Conservation (phyloP, 225 moss, liverwort and hornwort genomes). For the Sphagnum contortum region DNA sequence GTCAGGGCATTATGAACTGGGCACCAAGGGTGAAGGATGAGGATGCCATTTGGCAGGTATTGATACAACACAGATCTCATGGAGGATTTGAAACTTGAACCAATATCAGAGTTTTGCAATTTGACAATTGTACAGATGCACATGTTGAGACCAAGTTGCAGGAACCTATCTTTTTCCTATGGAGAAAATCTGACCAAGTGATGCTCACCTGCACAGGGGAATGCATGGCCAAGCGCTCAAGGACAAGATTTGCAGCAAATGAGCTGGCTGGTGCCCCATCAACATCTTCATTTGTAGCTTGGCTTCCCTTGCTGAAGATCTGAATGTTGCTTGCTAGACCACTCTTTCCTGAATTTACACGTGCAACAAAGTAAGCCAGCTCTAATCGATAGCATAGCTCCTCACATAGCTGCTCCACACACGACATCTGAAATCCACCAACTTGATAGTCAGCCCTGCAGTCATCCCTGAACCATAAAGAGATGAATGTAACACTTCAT, state of each 20-base stretch:
- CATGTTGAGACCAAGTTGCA: too few species aligned
- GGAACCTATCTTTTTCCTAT: too few species aligned
- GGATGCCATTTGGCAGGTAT: too few species aligned
- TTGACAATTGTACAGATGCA: too few species aligned
- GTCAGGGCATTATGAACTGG: too few species aligned
- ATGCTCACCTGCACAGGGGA: constrained; percentile 80
- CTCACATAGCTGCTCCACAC: constrained; percentile 88
- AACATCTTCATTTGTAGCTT: constrained; percentile 27
- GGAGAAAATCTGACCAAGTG: neutral
- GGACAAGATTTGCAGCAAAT: constrained; percentile 97
- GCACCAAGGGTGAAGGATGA: too few species aligned
- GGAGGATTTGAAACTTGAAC: too few species aligned
- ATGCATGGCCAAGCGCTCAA: constrained; percentile 84
- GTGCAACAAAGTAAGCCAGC: constrained; percentile 77
- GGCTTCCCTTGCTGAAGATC: constrained; percentile 57
- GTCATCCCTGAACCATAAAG: too few species aligned
- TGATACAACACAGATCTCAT: too few species aligned
- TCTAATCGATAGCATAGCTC: constrained; percentile 91
- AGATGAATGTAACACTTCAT: too few species aligned
- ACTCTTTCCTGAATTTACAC: constrained; percentile 47
- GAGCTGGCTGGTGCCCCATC: constrained; percentile 70
- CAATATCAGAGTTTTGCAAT: too few species aligned
- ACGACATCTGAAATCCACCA: constrained; percentile 49
- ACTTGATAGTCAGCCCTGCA: too few species aligned
- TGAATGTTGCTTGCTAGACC: constrained; percentile 41